Conservation (phyloP, 73 alveolate genomes). For the Stentor roeselii region DNA sequence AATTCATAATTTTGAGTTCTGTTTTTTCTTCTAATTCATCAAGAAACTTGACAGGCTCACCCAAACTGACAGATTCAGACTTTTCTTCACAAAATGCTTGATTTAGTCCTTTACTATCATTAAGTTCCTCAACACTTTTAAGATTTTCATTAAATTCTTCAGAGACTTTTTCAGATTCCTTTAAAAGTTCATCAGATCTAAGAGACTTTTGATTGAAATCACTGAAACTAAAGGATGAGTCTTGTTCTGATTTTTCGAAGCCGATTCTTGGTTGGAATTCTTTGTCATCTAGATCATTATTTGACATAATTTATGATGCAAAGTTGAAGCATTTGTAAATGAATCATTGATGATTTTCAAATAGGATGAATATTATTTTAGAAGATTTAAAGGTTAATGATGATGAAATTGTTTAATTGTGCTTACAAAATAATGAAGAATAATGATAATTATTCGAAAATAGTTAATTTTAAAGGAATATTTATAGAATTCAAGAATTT, state of each 20-base stretch:
- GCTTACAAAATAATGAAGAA: too few relatives aligned
- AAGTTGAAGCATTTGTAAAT: too few relatives aligned
- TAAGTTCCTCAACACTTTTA: neutral
- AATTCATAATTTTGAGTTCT: too few relatives aligned
- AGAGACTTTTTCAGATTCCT: neutral
- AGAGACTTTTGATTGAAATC: neutral
- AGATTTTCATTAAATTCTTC: neutral
- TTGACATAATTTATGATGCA: neutral
- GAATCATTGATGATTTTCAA: too few relatives aligned
- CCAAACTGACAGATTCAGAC: constrained; percentile 5
- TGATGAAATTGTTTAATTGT: too few relatives aligned
- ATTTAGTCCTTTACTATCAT: neutral
- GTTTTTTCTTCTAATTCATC: too few relatives aligned
- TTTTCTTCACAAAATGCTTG: neutral
- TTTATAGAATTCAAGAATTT: too few relatives aligned
- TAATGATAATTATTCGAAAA: too few relatives aligned
- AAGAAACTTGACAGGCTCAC: too few relatives aligned
- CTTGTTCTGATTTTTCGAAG: neutral
- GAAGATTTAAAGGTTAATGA: too few relatives aligned
- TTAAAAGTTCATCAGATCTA: neutral
- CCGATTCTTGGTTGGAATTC: neutral
- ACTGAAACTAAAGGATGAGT: neutral
- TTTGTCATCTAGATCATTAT: neutral
- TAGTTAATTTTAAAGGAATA: too few relatives aligned
- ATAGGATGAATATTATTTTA: too few relatives aligned